A percentile compares a stretch with the other conserved stretches of the same genome.
Conservation (phyloP, 2,329 filamentous ascomycete species). For the Sporothrix protearum region DNA sequence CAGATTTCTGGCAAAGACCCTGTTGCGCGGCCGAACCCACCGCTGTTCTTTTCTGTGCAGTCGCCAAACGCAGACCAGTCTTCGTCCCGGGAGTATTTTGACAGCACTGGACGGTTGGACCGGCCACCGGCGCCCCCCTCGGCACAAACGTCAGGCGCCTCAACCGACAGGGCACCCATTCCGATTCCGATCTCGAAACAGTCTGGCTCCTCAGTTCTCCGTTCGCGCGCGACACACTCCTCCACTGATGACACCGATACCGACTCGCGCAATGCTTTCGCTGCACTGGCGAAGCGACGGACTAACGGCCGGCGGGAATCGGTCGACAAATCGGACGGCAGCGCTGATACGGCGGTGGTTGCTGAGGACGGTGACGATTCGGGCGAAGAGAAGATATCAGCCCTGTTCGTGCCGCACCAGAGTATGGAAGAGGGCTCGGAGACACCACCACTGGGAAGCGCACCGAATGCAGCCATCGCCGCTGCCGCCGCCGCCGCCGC, state of each 20-base stretch:
- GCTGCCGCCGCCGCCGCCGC: not conserved
- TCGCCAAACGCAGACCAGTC: constrained; percentile 16
- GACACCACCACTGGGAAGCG: constrained; percentile 20
- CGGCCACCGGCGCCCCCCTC: not conserved
- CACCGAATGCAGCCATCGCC: constrained; percentile 11
- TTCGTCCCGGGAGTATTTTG: constrained; percentile 11
- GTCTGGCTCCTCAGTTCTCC: not conserved
- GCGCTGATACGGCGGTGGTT: constrained; percentile 38
- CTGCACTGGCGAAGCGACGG: constrained; percentile 19
- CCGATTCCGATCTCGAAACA: constrained; percentile 15
- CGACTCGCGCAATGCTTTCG: not conserved
- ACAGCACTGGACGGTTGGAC: not conserved
- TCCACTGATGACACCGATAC: constrained; percentile 15
- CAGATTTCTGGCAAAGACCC: not conserved
- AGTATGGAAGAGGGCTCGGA: constrained; percentile 44
- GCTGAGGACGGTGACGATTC: constrained; percentile 57
- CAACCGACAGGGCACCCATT: constrained; percentile 7
- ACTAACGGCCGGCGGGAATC: constrained; percentile 37
- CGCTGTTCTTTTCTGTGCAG: constrained; percentile 24
- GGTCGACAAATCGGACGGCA: constrained; percentile 35
- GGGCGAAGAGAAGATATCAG: constrained; percentile 81
- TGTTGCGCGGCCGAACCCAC: constrained; percentile 14
- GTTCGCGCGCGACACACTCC: constrained; percentile 1
- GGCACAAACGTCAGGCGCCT: not conserved
- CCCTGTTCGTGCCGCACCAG: constrained; percentile 76